A percentile compares a stretch with the other conserved stretches of the same genome.
Evolutionary conservation across 108 stramenopile genomes (phyloP).

Genomic region (Seminavis robusta): DNA sequence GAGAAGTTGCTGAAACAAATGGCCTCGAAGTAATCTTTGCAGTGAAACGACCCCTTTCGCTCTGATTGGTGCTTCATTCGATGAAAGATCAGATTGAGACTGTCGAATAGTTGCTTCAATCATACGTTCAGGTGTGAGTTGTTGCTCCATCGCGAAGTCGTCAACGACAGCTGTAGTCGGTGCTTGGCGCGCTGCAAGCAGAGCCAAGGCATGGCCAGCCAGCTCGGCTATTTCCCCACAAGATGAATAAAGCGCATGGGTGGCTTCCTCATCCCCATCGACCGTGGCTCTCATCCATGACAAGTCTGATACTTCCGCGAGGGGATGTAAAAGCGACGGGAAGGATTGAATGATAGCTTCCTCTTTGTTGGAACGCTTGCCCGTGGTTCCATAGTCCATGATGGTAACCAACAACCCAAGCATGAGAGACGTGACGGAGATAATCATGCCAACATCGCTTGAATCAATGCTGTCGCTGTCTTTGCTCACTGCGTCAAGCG

Average conservation of each 20-base stretch:
- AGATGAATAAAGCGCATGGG: no score
- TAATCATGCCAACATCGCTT: conserved; percentile 23
- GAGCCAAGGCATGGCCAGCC: conserved; percentile 73
- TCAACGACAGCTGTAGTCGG: background rate
- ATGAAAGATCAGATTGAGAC: conserved; percentile 57
- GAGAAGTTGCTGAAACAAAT: no score
- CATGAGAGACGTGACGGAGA: conserved; percentile 59
- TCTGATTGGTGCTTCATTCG: conserved; percentile 69
- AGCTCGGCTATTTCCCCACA: conserved; percentile 76
- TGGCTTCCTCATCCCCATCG: conserved; percentile 9
- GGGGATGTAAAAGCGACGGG: conserved; percentile 6
- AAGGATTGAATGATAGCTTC: conserved; percentile 46
- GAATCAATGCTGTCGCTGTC: no score
- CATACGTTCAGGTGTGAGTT: background rate
- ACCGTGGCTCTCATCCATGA: conserved; percentile 5
- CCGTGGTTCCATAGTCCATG: conserved; percentile 67
- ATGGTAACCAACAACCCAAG: conserved; percentile 73
- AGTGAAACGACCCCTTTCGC: conserved; percentile 72
- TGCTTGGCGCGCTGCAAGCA: conserved; percentile 52
- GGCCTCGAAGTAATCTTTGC: conserved; percentile 55
- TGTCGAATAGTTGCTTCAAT: no score
- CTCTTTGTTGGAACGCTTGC: conserved; percentile 45
- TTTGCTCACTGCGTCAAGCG: no score
- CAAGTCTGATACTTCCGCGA: background rate
- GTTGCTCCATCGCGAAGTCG: background rate